Evolutionary conservation across 129 eudicot species (phyloP), one percentile per base, ranked within the genome.

Genomic region (Dittrichia graveolens): DNA sequence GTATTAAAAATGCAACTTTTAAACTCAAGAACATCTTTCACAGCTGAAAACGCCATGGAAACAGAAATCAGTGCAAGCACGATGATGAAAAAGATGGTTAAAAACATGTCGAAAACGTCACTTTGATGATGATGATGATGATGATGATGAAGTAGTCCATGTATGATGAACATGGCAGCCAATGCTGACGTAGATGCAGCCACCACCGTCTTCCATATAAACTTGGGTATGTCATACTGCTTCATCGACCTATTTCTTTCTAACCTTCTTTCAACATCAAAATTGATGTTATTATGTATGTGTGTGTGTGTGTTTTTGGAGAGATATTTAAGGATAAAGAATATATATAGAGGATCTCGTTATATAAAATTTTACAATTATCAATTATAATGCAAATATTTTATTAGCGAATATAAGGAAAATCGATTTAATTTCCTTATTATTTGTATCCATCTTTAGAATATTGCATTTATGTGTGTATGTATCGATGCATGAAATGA

Each of bases 131-230:
- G 31, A 24, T 69, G 75, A 54, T 71, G 65, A 57, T 24, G 19
- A 42, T n/a, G 54, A 68, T 48, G 71, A 49, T 60, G 64, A 43
- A 69, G 55, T 11, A 77, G 9, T 58, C 76, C 76, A 49, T 77
- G 47, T n/a, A 69, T 6, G 24, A 46, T 69, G 76, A 77, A 77
- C 64, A 60, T 69, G 69, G 13, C 81, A 60, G 45, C 65, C 76
- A 77, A 41, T 68, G 69, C 38, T 4, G 43, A 31, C 5, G 81
- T 52, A 8, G 59, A 59, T 61, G 48, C 70, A 77, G 65, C 81
- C 57, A 69, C 71, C 12, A 60, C 5, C 49, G 63, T 49, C 59
- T 77, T 69, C 81, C 81, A 77, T 77, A 77, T 60, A 16, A 77
- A 59, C 71, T 18, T 69, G 15, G 71, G 48, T 49, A 77, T 69